Evolutionary conservation across 1,139 yeast genomes (phyloP).

Genomic region (Blastobotrys arbuscula): DNA sequence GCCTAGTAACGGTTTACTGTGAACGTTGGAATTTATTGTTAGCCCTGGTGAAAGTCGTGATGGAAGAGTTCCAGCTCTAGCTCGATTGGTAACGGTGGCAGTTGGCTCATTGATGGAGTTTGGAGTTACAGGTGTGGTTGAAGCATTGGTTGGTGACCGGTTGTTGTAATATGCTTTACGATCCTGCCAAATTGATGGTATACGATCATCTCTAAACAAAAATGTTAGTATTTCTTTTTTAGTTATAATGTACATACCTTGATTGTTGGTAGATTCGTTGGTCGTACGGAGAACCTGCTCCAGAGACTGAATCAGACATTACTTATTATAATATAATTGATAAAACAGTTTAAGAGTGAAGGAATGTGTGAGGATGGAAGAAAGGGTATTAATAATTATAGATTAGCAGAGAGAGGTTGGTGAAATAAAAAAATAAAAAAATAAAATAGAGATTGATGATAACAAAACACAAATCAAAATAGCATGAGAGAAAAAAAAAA

Average conservation of each 20-base stretch:
- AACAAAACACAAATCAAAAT: no score
- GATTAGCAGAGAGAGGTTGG: no score
- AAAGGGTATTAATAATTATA: no score
- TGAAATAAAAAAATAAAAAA: background rate
- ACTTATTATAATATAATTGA: conserved; percentile 1
- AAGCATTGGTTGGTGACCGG: conserved; percentile 3
- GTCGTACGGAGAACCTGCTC: conserved; percentile 27
- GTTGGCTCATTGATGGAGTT: background rate
- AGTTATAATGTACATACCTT: conserved; percentile 6
- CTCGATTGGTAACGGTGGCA: conserved; percentile 17
- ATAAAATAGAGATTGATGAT: background rate
- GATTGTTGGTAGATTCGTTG: conserved; percentile 18
- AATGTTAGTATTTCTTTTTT: conserved; percentile 4
- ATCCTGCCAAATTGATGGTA: conserved; percentile 15
- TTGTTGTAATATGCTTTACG: conserved; percentile 7
- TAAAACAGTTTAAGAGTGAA: no score
- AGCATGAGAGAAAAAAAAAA: background rate
- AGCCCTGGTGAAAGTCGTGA: conserved; percentile 36
- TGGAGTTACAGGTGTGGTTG: background rate
- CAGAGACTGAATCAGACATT: conserved; percentile 21
- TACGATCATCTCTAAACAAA: conserved; percentile 4
- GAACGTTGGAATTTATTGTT: conserved; percentile 9
- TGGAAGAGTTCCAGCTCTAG: conserved; percentile 43
- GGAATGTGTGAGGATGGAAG: no score
- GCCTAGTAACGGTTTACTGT: conserved; percentile 22